Evolutionary conservation across 352 stramenopile genomes (phyloP).

Genomic region (Pelagophyceae sp.): DNA sequence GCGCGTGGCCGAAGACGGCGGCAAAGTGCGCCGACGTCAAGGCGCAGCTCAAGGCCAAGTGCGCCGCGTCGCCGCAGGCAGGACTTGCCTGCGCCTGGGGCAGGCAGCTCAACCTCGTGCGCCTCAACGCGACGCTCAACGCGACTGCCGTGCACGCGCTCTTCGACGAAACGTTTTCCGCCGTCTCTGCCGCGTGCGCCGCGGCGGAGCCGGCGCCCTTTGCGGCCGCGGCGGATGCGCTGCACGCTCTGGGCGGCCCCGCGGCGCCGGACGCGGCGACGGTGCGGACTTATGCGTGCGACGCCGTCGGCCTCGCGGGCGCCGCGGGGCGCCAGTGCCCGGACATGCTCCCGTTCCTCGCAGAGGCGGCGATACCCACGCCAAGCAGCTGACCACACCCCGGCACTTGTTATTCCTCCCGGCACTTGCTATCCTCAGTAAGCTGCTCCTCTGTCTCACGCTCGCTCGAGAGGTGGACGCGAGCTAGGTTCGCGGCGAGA

Average conservation of each 20-base stretch:
- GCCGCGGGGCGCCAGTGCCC: not conserved
- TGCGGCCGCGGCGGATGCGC: not conserved
- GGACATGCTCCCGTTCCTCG: slow-evolving; percentile 1
- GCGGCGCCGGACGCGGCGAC: not conserved
- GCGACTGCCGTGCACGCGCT: not conserved
- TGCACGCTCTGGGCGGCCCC: not conserved
- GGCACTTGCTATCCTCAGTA: too few relatives aligned
- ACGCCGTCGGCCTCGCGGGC: not conserved
- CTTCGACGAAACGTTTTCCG: not conserved
- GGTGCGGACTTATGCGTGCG: not conserved
- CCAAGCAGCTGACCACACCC: too few relatives aligned
- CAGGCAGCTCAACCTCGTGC: not conserved
- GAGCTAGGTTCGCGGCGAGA: too few relatives aligned
- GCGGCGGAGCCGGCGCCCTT: not conserved
- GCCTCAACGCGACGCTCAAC: not conserved
- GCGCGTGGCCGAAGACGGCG: not conserved
- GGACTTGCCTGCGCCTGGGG: not conserved
- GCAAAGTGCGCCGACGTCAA: not conserved
- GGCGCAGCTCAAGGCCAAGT: not conserved
- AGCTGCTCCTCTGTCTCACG: too few relatives aligned
- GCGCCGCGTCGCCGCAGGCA: not conserved
- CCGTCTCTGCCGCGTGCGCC: not conserved
- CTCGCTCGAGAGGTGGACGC: too few relatives aligned
- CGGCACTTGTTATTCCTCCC: too few relatives aligned
- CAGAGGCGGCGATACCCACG: not conserved